These are phyloP conservation scores for Erysimum pusillum DNA, from an alignment of 441 rosid genomes.

Conservation along the genomic window DNA sequence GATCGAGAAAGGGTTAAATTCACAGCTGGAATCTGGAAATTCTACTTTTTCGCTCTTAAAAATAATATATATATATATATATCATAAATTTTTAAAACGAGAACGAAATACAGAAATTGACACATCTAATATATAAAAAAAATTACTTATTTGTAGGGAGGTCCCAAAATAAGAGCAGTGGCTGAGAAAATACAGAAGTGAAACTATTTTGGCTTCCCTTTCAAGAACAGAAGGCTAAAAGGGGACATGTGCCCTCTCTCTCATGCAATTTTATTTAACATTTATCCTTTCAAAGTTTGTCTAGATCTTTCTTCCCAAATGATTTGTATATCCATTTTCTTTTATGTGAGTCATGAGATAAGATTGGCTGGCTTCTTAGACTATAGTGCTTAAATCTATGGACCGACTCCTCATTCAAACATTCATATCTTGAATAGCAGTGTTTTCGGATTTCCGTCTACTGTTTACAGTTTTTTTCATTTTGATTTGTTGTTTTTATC, in stretches of 20 bases:
- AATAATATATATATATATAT: neutral
- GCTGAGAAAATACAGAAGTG: conserved; percentile 43
- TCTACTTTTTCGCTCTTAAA: neutral
- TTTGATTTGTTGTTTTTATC: conserved; percentile 23
- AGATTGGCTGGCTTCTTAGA: conserved; percentile 42
- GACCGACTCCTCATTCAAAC: conserved; percentile 45
- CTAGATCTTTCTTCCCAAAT: conserved; percentile 24
- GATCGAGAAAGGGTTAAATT: conserved; percentile 48
- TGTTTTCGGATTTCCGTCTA: conserved; percentile 44
- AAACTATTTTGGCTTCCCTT: conserved; percentile 50
- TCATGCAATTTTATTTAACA: conserved; percentile 45
- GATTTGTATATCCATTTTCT: conserved; percentile 31
- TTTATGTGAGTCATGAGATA: conserved; percentile 38
- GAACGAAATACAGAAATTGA: conserved; percentile 20
- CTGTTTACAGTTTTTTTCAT: conserved; percentile 4
- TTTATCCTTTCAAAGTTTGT: conserved; percentile 31
- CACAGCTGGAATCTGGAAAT: conserved; percentile 44
- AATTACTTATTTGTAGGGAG: conserved; percentile 30
- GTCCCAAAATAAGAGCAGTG: conserved; percentile 44
- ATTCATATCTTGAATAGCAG: conserved; percentile 43
- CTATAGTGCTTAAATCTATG: conserved; percentile 39
- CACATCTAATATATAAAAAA: conserved; percentile 9
- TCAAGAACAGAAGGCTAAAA: conserved; percentile 49
- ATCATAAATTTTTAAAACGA: conserved; percentile 5
- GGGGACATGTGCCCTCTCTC: conserved; percentile 53